A percentile compares a stretch with the other conserved stretches of the same genome.
phyloP scores from a whole-genome alignment of 208 protist genomes.

The Trypanosoma boissoni region DNA sequence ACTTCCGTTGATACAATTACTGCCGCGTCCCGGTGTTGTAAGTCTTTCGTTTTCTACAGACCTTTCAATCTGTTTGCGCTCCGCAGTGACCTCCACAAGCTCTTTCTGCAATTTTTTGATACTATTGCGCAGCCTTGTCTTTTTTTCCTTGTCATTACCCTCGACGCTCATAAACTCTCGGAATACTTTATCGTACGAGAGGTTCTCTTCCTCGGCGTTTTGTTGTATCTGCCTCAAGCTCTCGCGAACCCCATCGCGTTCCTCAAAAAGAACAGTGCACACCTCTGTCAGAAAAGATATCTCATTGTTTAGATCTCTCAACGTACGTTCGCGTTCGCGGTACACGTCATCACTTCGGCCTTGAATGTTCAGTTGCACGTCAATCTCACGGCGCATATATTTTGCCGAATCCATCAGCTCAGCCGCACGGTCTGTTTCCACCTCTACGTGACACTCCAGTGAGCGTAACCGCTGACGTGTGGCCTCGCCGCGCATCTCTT shows the following conservation, averaged over 20 bases:
- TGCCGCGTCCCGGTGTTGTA: background rate
- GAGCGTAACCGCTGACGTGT: constrained; percentile 63
- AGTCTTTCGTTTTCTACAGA: constrained; percentile 8
- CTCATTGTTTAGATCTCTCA: constrained; percentile 87
- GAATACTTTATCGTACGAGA: constrained; percentile 67
- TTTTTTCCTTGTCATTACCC: constrained; percentile 41
- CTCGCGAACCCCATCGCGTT: constrained; percentile 54
- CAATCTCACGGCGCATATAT: constrained; percentile 72
- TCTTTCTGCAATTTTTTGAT: constrained; percentile 42
- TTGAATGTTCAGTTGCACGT: constrained; percentile 85
- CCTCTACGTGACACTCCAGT: constrained; percentile 88
- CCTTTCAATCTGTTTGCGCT: constrained; percentile 25
- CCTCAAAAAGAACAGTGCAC: constrained; percentile 83
- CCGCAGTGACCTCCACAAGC: constrained; percentile 27
- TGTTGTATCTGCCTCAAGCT: constrained; percentile 43
- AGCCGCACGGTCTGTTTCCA: constrained; percentile 84
- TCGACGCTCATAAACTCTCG: constrained; percentile 68
- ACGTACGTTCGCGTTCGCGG: constrained; percentile 67
- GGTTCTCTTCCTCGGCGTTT: constrained; percentile 37
- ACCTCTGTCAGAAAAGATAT: constrained; percentile 93
- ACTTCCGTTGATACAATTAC: background rate
- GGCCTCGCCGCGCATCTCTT: constrained; percentile 23
- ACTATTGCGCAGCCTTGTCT: constrained; percentile 41
- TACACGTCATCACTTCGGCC: constrained; percentile 88
- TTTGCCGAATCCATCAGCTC: constrained; percentile 75